Percentiles rank a stretch among this genome's conserved stretches.
Conservation (phyloP, 148 eudicot genomes). For the Chenopodium suecicum region DNA sequence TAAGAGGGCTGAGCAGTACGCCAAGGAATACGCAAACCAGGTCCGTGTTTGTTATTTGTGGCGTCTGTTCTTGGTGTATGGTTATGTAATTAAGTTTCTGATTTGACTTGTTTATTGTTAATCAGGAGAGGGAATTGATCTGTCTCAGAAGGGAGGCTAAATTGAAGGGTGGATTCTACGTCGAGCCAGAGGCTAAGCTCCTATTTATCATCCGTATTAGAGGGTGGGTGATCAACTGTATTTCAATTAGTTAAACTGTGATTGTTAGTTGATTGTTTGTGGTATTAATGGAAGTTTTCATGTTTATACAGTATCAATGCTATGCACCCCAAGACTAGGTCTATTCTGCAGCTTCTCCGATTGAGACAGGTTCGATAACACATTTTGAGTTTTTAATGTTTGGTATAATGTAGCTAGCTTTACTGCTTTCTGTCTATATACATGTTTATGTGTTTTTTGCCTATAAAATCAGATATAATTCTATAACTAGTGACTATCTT, state of each 20-base stretch:
- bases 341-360: constrained; percentile 74
- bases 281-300: neutral
- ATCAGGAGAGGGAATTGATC: constrained; percentile 53
- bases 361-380: constrained; percentile 57
- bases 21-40: constrained; percentile 62
- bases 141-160: constrained; percentile 63
- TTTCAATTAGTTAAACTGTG: neutral
- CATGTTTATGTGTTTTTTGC: too few relatives aligned
- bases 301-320: constrained; percentile 67
- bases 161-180: constrained; percentile 66
- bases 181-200: constrained; percentile 68
- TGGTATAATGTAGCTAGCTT: neutral
- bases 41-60: constrained; percentile 1
- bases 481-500: too few relatives aligned
- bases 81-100: neutral
- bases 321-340: constrained; percentile 71
- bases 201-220: constrained; percentile 62
- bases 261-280: neutral
- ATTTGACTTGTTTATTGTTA: neutral
- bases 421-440: neutral
- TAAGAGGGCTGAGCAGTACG: constrained; percentile 58
- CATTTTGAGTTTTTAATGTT: too few relatives aligned
- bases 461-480: too few relatives aligned
- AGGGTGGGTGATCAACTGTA: constrained; percentile 37
- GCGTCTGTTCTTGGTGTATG: neutral